Evolutionary conservation across 2,329 filamentous ascomycete species (phyloP), one percentile per base, ranked within the genome.

Genomic region (Domatiomyces globalis): DNA sequence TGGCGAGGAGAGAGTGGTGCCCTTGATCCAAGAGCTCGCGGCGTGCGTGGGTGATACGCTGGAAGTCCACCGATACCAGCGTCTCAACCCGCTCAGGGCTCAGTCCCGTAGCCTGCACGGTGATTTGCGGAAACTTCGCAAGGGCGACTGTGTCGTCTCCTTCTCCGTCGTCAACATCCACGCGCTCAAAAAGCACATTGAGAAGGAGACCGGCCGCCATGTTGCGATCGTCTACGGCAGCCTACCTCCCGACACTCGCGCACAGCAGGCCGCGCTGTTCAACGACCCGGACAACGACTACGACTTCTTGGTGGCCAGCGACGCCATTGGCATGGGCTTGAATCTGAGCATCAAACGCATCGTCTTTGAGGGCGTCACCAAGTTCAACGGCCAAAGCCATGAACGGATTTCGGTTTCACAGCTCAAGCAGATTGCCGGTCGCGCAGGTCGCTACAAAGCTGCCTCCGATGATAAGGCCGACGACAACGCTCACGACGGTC

Each of bases 211-310:
- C 0, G 84, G 85, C 0, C 80, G 78, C 54, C 83, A 87, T 49
- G 94, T 88, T 59, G 92, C 92, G 45, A 86, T 95, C 51, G 86
- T 98, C 2, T 98, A 98, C 65, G 92, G 92, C 42, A 83, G 83
- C 48, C 68, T 98, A 44, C 92, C 92, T 0, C 90, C 92, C 1
- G 92, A 98, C 66, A 95, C 90, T 43, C 80, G 92, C 55, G 87
- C 88, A 2, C 82, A 90, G 63, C 92, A 98, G 69, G 92, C 92
- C 0, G 80, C 81, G 15, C 73, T 96, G 0, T 98, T 98, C 74
- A 98, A 98, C 63, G 86, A 96, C 57, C 89, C 88, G 0, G 69
- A 94, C 63, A 98, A 94, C 64, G 89, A 95, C 54, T 98, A 95
- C 64, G 92, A 98, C 65, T 94, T 82, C 60, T 73, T 98, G 5